Percentiles rank a stretch among this genome's conserved stretches.
phyloP scores from a whole-genome alignment of 257 asterid genomes.

The Voacanga thouarsii region DNA sequence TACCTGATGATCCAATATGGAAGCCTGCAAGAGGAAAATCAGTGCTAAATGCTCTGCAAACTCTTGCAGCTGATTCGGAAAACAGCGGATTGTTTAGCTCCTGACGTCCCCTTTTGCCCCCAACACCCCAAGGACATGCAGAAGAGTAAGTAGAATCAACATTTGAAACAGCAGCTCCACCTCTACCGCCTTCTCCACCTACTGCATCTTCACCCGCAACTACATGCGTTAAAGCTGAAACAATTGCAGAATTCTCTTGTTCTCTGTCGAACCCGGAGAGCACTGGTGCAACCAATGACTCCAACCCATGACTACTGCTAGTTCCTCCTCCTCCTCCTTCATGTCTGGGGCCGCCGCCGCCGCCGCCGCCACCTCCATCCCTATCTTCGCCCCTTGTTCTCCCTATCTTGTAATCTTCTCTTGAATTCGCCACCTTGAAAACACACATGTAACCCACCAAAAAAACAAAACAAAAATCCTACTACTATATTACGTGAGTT shows the following conservation, averaged over 20 bases:
- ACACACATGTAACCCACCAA: slow-evolving; percentile 19
- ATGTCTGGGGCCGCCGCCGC: neutral
- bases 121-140: slow-evolving; percentile 24
- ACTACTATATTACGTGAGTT: neutral
- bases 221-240: slow-evolving; percentile 61
- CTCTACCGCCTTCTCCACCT: neutral
- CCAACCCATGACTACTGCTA: neutral
- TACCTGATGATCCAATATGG: slow-evolving; percentile 38
- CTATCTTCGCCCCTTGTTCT: neutral
- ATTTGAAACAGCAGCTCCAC: neutral
- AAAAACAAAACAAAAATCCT: neutral
- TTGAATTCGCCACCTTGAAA: slow-evolving; percentile 33
- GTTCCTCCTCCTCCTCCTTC: neutral
- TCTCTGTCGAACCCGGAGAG: slow-evolving; percentile 40
- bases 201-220: slow-evolving; percentile 33
- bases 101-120: slow-evolving; percentile 49
- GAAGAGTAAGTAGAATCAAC: slow-evolving; percentile 21
- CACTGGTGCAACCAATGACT: slow-evolving; percentile 22
- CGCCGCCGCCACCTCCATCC: neutral
- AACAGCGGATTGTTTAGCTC: neutral
- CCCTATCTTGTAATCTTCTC: neutral
- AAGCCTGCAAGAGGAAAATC: slow-evolving; percentile 27
- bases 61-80: slow-evolving; percentile 17
- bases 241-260: slow-evolving; percentile 72
- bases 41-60: slow-evolving; percentile 19